A percentile compares a stretch with the other conserved stretches of the same genome.
These are phyloP conservation scores for Coccomyxa sp. DNA, from an alignment of 139 green algal genomes.

Conservation along the genomic window DNA sequence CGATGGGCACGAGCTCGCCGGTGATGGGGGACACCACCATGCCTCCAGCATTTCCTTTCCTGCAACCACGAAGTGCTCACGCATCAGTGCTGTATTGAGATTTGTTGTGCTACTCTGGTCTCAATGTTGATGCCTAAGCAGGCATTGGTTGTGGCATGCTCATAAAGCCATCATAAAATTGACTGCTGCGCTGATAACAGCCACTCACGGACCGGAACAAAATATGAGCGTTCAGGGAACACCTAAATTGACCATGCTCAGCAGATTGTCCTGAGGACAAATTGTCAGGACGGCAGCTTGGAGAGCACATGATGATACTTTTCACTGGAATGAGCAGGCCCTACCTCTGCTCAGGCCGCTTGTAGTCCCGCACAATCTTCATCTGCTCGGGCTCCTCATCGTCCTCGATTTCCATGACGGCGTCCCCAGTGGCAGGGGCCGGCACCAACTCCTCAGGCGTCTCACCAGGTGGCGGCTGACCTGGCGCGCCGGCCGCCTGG, in stretches of 20 bases:
- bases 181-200: too few species aligned
- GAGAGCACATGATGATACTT: too few species aligned
- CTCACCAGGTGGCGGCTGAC: background rate
- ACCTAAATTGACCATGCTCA: too few species aligned
- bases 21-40: constrained; percentile 93
- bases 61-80: background rate
- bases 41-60: background rate
- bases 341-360: constrained; percentile 43
- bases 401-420: constrained; percentile 46
- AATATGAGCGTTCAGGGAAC: too few species aligned
- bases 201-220: too few species aligned
- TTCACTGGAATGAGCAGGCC: too few species aligned
- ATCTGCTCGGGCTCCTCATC: constrained; percentile 15
- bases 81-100: too few species aligned
- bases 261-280: too few species aligned
- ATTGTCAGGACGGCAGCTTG: too few species aligned
- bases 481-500: constrained; percentile 7
- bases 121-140: background rate
- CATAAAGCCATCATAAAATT: too few species aligned
- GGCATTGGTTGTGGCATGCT: background rate
- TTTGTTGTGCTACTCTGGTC: too few species aligned
- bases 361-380: constrained; percentile 69
- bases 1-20: constrained; percentile 71
- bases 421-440: constrained; percentile 23
- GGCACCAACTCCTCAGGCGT: background rate